A percentile compares a stretch with the other conserved stretches of the same genome.
phyloP scores from a whole-genome alignment of 1,284 basidiomycete species.

The Pseudozyma tsukubaensis region DNA sequence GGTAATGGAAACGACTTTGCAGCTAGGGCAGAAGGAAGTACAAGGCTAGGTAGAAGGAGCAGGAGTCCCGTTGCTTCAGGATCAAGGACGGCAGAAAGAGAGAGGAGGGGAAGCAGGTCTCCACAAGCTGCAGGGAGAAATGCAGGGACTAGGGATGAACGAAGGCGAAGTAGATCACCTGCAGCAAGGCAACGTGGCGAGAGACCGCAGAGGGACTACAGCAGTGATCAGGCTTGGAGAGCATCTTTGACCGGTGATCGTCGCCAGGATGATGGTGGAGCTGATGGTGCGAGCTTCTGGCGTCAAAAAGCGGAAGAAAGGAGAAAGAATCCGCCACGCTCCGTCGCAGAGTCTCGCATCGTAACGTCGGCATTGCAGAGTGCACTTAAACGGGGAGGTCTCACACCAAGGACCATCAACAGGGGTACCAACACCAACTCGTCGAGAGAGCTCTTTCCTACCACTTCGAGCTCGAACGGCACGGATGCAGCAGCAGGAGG shows the following conservation, averaged over 20 bases:
- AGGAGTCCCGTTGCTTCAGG: background rate
- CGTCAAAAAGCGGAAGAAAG: slow-evolving; percentile 27
- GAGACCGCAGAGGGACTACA: slow-evolving; percentile 8
- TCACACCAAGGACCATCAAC: background rate
- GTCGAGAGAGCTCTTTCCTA: slow-evolving; percentile 19
- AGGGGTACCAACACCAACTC: background rate
- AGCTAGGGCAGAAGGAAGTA: background rate
- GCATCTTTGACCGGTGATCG: slow-evolving; percentile 4
- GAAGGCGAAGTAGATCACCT: slow-evolving; percentile 1
- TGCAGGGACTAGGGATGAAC: background rate
- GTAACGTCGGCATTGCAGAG: background rate
- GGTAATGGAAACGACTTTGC: slow-evolving; percentile 10
- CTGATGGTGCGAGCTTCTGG: slow-evolving; percentile 35
- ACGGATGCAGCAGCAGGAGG: slow-evolving; percentile 7
- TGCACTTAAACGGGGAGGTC: slow-evolving; percentile 14
- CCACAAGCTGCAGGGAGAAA: background rate
- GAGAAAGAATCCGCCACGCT: slow-evolving; percentile 24
- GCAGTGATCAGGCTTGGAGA: slow-evolving; percentile 12
- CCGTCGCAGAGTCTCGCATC: slow-evolving; percentile 10
- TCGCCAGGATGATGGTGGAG: slow-evolving; percentile 8
- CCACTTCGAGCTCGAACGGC: background rate
- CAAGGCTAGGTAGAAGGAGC: background rate
- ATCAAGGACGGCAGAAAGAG: background rate
- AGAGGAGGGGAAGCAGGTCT: slow-evolving; percentile 3
- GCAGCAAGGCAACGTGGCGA: background rate